Percentiles rank a stretch among this genome's conserved stretches.
phyloP scores from a whole-genome alignment of 441 rosid species.

The Populus trichocarpa region DNA sequence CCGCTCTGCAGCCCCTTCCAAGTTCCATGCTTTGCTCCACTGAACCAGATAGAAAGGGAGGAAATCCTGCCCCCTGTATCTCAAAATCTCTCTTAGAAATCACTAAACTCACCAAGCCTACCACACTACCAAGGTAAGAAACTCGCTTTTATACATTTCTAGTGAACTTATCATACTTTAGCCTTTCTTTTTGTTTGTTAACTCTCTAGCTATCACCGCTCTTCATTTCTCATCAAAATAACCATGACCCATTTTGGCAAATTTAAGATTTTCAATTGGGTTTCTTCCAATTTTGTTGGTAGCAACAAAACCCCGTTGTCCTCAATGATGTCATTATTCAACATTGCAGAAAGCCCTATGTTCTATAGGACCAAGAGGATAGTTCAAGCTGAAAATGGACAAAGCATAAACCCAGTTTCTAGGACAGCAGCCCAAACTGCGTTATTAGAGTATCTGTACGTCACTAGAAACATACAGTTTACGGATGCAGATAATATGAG shows the following conservation, averaged over 20 bases:
- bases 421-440: slow-evolving; percentile 54
- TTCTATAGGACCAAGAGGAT: slow-evolving; percentile 32
- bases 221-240: slow-evolving; percentile 4
- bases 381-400: slow-evolving; percentile 14
- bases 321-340: slow-evolving; percentile 20
- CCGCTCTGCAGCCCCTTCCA: not conserved
- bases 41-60: not conserved
- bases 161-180: no score
- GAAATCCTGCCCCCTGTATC: not conserved
- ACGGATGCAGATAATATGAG: slow-evolving; percentile 60
- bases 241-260: slow-evolving; percentile 38
- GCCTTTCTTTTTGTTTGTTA: not conserved
- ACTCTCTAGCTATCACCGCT: not conserved
- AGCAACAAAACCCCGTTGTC: slow-evolving; percentile 23
- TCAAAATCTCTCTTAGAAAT: not conserved
- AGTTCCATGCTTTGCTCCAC: not conserved
- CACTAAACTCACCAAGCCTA: not conserved
- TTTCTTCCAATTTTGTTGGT: slow-evolving; percentile 30
- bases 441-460: slow-evolving; percentile 60
- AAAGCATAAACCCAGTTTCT: slow-evolving; percentile 21
- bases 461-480: slow-evolving; percentile 56
- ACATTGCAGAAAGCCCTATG: slow-evolving; percentile 34
- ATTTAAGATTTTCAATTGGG: slow-evolving; percentile 44
- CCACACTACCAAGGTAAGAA: not conserved
- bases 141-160: not conserved